Percentiles rank a stretch among this genome's conserved stretches.
Evolutionary conservation across 1,284 basidiomycete genomes (phyloP).

Genomic region (Cutaneotrichosporon sp.): DNA sequence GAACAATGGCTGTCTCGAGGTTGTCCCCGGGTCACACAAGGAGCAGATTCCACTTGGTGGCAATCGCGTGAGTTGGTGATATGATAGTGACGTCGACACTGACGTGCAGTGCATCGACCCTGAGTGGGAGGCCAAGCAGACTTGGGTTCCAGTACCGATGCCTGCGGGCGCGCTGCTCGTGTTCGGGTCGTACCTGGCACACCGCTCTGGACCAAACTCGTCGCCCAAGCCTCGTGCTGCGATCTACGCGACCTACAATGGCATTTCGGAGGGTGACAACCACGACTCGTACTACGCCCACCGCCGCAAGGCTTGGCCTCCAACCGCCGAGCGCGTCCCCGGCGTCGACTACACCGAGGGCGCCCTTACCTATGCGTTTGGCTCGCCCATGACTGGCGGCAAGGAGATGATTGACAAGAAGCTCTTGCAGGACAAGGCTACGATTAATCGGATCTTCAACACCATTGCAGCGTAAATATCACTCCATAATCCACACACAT

Average conservation of each 20-base stretch:
- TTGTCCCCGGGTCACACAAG: constrained; percentile 34
- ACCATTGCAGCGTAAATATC: constrained; percentile 20
- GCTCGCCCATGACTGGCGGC: constrained; percentile 26
- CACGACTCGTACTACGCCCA: constrained; percentile 39
- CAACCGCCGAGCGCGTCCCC: constrained; percentile 30
- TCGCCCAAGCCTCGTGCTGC: constrained; percentile 28
- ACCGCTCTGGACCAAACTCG: constrained; percentile 36
- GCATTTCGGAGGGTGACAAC: constrained; percentile 34
- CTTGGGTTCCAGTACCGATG: constrained; percentile 36
- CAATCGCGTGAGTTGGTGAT: constrained; percentile 19
- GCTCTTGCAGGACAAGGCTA: constrained; percentile 5
- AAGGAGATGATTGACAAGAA: constrained; percentile 19
- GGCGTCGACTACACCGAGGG: constrained; percentile 35
- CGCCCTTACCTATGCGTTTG: constrained; percentile 24
- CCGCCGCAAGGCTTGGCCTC: constrained; percentile 34
- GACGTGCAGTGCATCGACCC: constrained; percentile 26
- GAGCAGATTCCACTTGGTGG: constrained; percentile 24
- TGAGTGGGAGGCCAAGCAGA: constrained; percentile 29
- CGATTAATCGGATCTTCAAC: constrained; percentile 16
- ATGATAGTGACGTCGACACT: too few relatives aligned
- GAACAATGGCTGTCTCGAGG: constrained; percentile 39
- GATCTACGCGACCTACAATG: constrained; percentile 42
- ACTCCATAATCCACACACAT: not conserved
- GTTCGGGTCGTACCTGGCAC: constrained; percentile 41
- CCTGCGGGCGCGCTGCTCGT: constrained; percentile 32